Conservation (phyloP, 129 eudicot species). For the Tagetes patula region DNA sequence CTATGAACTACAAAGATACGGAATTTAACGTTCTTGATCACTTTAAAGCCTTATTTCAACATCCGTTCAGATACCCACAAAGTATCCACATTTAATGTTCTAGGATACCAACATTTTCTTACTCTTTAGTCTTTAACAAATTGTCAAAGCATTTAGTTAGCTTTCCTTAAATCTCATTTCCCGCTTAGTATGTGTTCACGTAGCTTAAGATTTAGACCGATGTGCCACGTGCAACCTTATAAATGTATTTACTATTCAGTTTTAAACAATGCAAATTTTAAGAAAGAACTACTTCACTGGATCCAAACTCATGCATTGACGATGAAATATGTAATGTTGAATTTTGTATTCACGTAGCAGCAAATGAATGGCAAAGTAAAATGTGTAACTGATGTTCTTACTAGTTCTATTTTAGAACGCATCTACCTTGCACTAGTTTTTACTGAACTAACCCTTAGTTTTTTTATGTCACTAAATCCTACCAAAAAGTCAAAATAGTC, state of each 20-base stretch:
- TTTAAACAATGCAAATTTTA: constrained; percentile 3
- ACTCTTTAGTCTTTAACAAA: constrained; percentile 17
- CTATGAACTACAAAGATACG: constrained; percentile 9
- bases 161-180: constrained; percentile 15
- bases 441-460: neutral
- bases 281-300: neutral
- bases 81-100: constrained; percentile 12
- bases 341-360: neutral
- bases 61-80: constrained; percentile 13
- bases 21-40: neutral
- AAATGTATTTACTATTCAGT: neutral
- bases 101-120: constrained; percentile 3
- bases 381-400: constrained; percentile 17
- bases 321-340: neutral
- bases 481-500: constrained; percentile 12
- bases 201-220: constrained; percentile 11
- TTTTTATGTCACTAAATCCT: neutral
- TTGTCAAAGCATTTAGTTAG: constrained; percentile 2
- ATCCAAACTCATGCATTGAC: constrained; percentile 23
- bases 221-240: constrained; percentile 4
- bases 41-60: constrained; percentile 7
- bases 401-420: constrained; percentile 13
- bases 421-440: constrained; percentile 15
- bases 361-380: constrained; percentile 1
- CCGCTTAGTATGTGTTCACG: neutral